Evolutionary conservation across 2,329 filamentous ascomycete genomes (phyloP).

Genomic region (Colletotrichum sansevieriae): DNA sequence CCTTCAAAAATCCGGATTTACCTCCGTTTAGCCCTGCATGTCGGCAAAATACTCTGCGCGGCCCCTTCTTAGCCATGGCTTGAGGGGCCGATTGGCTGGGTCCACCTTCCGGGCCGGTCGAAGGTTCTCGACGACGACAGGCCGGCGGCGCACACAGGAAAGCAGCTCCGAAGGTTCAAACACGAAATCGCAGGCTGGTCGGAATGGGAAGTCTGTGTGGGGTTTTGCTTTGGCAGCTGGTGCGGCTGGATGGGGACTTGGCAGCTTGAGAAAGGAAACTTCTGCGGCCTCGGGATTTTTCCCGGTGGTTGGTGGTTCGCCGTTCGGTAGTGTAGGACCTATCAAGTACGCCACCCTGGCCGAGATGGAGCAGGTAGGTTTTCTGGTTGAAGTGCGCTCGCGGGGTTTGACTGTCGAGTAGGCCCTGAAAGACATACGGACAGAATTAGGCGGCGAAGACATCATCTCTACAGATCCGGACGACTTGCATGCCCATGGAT

Average conservation of each 20-base stretch:
- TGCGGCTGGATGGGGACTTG: conserved; percentile 57
- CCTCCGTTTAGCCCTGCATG: conserved; percentile 46
- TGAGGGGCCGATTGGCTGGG: conserved; percentile 32
- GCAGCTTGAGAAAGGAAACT: conserved; percentile 46
- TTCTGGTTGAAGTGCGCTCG: background rate
- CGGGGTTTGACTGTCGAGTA: conserved; percentile 46
- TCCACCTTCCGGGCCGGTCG: conserved; percentile 38
- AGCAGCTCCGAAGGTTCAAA: conserved; percentile 8
- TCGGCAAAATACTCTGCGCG: conserved; percentile 47
- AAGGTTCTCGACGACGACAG: conserved; percentile 44
- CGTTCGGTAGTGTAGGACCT: conserved; percentile 45
- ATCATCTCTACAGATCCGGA: conserved; percentile 74
- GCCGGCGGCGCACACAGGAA: conserved; percentile 37
- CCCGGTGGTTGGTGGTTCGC: conserved; percentile 44
- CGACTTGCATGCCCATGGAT: conserved; percentile 72
- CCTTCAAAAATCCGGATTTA: conserved; percentile 11
- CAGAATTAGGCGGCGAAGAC: conserved; percentile 61
- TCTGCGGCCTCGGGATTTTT: conserved; percentile 28
- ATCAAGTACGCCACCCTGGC: conserved; percentile 56
- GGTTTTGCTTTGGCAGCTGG: conserved; percentile 56
- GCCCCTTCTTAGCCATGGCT: conserved; percentile 45
- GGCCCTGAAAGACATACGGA: conserved; percentile 69
- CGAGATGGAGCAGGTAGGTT: conserved; percentile 50
- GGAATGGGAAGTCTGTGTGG: conserved; percentile 52
- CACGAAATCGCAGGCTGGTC: conserved; percentile 42